phyloP scores from a whole-genome alignment of 1,139 yeast species.

The Saccharomyces hybrid region DNA sequence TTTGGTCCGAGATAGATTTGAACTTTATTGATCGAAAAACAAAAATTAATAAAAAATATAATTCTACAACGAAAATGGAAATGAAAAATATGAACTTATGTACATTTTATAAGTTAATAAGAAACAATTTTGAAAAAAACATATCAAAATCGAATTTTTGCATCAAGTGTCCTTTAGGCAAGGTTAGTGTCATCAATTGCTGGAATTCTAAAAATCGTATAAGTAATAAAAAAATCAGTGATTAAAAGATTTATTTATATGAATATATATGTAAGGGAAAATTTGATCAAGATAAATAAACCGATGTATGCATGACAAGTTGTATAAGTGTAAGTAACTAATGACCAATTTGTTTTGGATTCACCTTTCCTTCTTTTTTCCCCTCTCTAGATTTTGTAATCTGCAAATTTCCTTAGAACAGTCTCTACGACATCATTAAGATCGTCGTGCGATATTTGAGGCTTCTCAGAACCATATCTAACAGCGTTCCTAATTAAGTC shows the following conservation, averaged over 20 bases:
- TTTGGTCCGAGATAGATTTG: slow-evolving; percentile 76
- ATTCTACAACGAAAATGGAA: slow-evolving; percentile 3
- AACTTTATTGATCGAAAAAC: not conserved
- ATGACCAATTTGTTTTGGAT: too few relatives aligned
- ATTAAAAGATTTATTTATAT: not conserved
- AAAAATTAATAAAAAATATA: slow-evolving; percentile 2
- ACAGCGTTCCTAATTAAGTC: slow-evolving; percentile 75
- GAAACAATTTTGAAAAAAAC: not conserved
- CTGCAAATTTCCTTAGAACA: slow-evolving; percentile 40
- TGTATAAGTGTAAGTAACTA: not conserved
- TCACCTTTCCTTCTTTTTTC: not conserved
- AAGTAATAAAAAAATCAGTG: not conserved
- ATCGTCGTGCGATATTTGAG: slow-evolving; percentile 36
- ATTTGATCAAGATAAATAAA: not conserved
- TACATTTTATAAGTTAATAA: not conserved
- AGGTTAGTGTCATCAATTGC: not conserved
- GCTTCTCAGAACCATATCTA: slow-evolving; percentile 49
- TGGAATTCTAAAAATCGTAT: too few relatives aligned
- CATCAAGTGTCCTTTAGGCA: too few relatives aligned
- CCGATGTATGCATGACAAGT: not conserved
- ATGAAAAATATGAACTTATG: not conserved
- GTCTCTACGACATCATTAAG: slow-evolving; percentile 44
- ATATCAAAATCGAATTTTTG: not conserved
- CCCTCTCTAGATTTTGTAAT: not conserved
- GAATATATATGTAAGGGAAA: not conserved